Conservation (phyloP, 805 yeast genomes). For the Yamadazyma paraphyllophila region DNA sequence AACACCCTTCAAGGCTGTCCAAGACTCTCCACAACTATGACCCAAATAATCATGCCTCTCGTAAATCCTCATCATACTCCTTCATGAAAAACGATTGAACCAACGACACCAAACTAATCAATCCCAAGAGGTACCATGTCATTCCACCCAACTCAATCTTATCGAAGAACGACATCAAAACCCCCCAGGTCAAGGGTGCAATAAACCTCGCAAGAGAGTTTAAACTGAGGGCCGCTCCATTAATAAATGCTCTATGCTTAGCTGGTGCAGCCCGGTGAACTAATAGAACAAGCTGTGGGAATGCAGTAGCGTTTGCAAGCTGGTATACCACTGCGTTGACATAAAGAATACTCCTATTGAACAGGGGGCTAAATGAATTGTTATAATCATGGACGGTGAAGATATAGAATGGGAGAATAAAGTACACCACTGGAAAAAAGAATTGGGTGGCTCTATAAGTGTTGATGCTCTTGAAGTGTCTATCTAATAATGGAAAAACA, state of each 20-base stretch:
- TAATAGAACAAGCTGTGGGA: slow-evolving; percentile 52
- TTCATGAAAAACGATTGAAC: slow-evolving; percentile 23
- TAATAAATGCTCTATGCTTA: slow-evolving; percentile 56
- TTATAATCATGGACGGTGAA: slow-evolving; percentile 39
- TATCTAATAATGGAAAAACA: slow-evolving; percentile 34
- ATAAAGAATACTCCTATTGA: slow-evolving; percentile 25
- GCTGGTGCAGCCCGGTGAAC: slow-evolving; percentile 55
- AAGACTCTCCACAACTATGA: no score
- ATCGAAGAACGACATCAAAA: slow-evolving; percentile 30
- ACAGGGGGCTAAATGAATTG: slow-evolving; percentile 22
- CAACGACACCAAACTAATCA: slow-evolving; percentile 19
- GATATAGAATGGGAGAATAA: slow-evolving; percentile 46
- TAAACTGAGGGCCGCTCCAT: slow-evolving; percentile 54
- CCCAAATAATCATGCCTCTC: no score
- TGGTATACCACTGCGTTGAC: slow-evolving; percentile 23
- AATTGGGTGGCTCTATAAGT: slow-evolving; percentile 41
- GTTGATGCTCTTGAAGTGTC: slow-evolving; percentile 38
- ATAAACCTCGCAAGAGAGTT: slow-evolving; percentile 54
- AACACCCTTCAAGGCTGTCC: no score
- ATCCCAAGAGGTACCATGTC: slow-evolving; percentile 31
- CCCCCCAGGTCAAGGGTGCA: slow-evolving; percentile 60
- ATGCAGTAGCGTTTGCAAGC: slow-evolving; percentile 44
- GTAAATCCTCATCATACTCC: slow-evolving; percentile 25
- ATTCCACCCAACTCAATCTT: slow-evolving; percentile 22
- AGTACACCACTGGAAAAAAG: slow-evolving; percentile 45